Percentiles rank a stretch among this genome's conserved stretches.
Conservation (phyloP, 176 grass and related monocot genomes). For the Panicum miliaceum region DNA sequence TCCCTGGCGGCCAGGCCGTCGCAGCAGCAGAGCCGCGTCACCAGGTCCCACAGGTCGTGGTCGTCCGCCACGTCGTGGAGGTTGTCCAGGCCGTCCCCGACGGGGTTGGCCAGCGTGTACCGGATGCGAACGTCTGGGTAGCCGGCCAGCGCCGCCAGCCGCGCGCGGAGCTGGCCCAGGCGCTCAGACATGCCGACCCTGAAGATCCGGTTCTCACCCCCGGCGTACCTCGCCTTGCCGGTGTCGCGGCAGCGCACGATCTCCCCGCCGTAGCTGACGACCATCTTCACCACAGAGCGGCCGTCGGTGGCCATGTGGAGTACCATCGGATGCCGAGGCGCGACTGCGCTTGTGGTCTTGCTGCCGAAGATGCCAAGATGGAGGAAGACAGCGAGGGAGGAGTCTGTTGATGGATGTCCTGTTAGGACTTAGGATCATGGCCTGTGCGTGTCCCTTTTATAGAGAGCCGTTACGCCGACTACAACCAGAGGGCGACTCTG, state of each 20-base stretch:
- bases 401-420: not conserved
- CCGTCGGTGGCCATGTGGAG: not conserved
- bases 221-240: not conserved
- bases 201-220: constrained; percentile 28
- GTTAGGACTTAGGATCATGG: too few species aligned
- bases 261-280: constrained; percentile 16
- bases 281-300: not conserved
- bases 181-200: constrained; percentile 6
- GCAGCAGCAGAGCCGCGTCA: constrained; percentile 1
- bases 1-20: not conserved
- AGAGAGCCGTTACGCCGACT: not conserved
- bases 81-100: not conserved
- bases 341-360: not conserved
- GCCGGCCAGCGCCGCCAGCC: constrained; percentile 15
- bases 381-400: not conserved
- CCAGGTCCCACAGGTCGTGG: constrained; percentile 12
- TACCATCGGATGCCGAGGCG: not conserved
- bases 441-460: not conserved
- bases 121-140: constrained; percentile 2
- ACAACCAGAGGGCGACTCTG: not conserved
- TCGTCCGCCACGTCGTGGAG: constrained; percentile 15
- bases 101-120: not conserved
- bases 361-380: not conserved
- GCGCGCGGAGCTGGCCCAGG: not conserved
- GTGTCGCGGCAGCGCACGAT: not conserved